phyloP scores from a whole-genome alignment of 169 alveolate genomes.

The Hammondia hammondi region DNA sequence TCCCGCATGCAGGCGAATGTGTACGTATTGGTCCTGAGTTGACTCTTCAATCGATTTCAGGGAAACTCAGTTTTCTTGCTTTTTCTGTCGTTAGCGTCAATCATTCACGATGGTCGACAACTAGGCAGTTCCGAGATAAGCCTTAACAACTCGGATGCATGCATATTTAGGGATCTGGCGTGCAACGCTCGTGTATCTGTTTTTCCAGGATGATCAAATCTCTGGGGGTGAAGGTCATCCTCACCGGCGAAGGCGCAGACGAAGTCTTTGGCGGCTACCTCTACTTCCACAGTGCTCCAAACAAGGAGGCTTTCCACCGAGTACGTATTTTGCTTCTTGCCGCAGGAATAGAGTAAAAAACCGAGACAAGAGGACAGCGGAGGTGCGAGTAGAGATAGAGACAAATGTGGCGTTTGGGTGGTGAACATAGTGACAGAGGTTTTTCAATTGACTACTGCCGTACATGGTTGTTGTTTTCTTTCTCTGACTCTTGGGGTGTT shows the following conservation, averaged over 20 bases:
- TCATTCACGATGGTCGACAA: too few species aligned
- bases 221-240: constrained; percentile 85
- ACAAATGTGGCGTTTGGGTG: neutral
- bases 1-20: too few species aligned
- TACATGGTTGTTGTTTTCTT: neutral
- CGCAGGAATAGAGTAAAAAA: neutral
- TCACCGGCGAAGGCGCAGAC: constrained; percentile 90
- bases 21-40: neutral
- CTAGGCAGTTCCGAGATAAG: too few species aligned
- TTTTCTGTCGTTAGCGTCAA: too few species aligned
- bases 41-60: too few species aligned
- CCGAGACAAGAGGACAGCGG: neutral
- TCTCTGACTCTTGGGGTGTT: too few species aligned
- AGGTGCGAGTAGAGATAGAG: neutral
- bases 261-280: constrained; percentile 90
- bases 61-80: too few species aligned
- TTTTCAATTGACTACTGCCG: neutral
- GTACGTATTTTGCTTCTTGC: neutral
- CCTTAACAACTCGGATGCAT: too few species aligned
- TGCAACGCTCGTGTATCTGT: neutral
- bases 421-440: neutral
- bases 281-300: constrained; percentile 88
- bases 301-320: constrained; percentile 79
- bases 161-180: neutral
- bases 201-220: constrained; percentile 64